Evolutionary conservation across 441 rosid genomes (phyloP).

Genomic region (Erysimum pusillum): DNA sequence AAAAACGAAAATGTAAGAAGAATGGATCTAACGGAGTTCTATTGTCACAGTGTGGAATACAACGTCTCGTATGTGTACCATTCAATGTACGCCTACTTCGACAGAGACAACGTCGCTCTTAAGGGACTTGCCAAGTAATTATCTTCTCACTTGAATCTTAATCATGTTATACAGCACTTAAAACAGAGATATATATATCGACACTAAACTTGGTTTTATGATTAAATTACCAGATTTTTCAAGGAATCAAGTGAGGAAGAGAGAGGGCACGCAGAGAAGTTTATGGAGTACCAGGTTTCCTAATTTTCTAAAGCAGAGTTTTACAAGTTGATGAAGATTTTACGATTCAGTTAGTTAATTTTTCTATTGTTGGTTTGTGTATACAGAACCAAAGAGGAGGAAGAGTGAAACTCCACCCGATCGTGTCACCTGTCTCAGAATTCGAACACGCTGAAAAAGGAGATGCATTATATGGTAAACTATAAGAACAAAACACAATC

Average conservation of each 20-base stretch:
- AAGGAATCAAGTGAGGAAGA: slow-evolving; percentile 96
- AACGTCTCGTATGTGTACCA: slow-evolving; percentile 89
- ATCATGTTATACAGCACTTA: neutral
- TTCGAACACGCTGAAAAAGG: slow-evolving; percentile 94
- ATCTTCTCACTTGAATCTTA: neutral
- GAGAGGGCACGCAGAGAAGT: slow-evolving; percentile 89
- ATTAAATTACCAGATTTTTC: slow-evolving; percentile 65
- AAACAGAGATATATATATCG: neutral
- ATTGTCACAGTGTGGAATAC: slow-evolving; percentile 83
- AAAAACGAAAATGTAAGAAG: neutral
- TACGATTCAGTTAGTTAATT: neutral
- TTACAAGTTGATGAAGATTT: neutral
- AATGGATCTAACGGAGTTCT: slow-evolving; percentile 6
- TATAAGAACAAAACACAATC: neutral
- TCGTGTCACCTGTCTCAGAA: slow-evolving; percentile 73
- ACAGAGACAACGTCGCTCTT: slow-evolving; percentile 90
- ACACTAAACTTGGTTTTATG: slow-evolving; percentile 13
- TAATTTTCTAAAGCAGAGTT: neutral
- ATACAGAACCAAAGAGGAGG: slow-evolving; percentile 85
- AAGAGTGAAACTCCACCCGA: slow-evolving; percentile 78
- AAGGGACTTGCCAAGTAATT: slow-evolving; percentile 88
- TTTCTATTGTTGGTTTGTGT: neutral
- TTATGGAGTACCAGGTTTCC: slow-evolving; percentile 91
- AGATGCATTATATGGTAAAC: slow-evolving; percentile 89
- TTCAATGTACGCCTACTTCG: slow-evolving; percentile 93